Percentiles rank a stretch among this genome's conserved stretches.
These are phyloP conservation scores for Scheffersomyces coipomensis DNA, from an alignment of 805 yeast species.

Conservation along the genomic window DNA sequence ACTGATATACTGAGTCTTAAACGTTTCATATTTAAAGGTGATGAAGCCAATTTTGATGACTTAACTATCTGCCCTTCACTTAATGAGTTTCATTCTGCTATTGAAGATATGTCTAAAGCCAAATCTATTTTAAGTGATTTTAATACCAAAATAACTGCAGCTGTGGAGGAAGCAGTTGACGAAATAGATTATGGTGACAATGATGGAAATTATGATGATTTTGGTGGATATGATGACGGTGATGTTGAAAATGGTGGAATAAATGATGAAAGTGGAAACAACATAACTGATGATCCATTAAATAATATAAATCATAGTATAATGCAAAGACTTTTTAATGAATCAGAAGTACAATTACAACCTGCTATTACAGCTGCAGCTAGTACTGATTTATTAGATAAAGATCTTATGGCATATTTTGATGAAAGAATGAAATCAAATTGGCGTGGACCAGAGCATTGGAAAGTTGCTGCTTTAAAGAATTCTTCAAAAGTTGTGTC, in stretches of 20 bases:
- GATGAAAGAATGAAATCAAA: constrained; percentile 66
- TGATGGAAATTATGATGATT: constrained; percentile 10
- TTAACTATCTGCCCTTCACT: constrained; percentile 70
- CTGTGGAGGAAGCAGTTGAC: constrained; percentile 8
- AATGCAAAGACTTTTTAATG: constrained; percentile 8
- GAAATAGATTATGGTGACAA: constrained; percentile 11
- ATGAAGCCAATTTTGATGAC: constrained; percentile 17
- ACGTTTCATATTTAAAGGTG: constrained; percentile 17
- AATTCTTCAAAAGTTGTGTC: constrained; percentile 29
- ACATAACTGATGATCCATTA: constrained; percentile 8
- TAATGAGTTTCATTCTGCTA: constrained; percentile 54
- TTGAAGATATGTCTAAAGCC: constrained; percentile 48
- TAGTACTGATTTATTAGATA: constrained; percentile 41
- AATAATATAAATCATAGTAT: constrained; percentile 9
- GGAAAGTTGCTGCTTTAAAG: constrained; percentile 73
- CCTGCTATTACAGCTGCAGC: constrained; percentile 7
- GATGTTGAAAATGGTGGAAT: constrained; percentile 20
- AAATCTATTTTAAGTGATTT: constrained; percentile 41
- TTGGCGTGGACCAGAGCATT: constrained; percentile 92
- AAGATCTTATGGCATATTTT: constrained; percentile 75
- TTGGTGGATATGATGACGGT: constrained; percentile 7
- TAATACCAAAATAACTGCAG: constrained; percentile 26
- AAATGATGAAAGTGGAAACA: constrained; percentile 11
- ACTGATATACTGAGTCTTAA: constrained; percentile 18
- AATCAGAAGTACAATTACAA: constrained; percentile 7